Evolutionary conservation across 257 asterid genomes (phyloP).

Genomic region (Solanum dulcamara): DNA sequence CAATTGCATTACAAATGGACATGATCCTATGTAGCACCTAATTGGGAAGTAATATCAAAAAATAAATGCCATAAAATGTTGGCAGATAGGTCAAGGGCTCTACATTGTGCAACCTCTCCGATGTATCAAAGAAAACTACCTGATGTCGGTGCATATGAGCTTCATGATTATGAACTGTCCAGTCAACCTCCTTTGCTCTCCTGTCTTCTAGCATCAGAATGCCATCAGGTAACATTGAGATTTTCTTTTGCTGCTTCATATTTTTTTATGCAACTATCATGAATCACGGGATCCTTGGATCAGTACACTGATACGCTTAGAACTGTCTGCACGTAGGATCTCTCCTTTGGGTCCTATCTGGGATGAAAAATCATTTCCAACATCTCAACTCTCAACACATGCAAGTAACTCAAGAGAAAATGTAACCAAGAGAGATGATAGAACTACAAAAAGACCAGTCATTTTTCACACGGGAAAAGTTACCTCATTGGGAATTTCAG

Average conservation of each 20-base stretch:
- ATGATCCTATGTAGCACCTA: background rate
- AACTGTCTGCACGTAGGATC: constrained; percentile 52
- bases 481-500: constrained; percentile 62
- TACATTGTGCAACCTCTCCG: background rate
- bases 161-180: background rate
- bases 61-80: background rate
- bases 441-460: background rate
- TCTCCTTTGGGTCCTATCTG: constrained; percentile 73
- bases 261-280: constrained; percentile 27
- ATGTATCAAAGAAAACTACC: background rate
- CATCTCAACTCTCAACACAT: constrained; percentile 23
- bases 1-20: background rate
- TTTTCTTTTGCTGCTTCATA: constrained; percentile 19
- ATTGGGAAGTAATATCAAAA: background rate
- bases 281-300: constrained; percentile 56
- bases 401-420: constrained; percentile 10
- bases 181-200: constrained; percentile 46
- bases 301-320: constrained; percentile 55
- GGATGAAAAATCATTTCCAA: constrained; percentile 34
- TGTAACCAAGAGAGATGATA: background rate
- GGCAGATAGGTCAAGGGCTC: background rate
- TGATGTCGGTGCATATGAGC: background rate
- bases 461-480: background rate
- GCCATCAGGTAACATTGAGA: constrained; percentile 28
- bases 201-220: constrained; percentile 47